Conservation (phyloP, 257 asterid species). For the Catharanthus roseus region DNA sequence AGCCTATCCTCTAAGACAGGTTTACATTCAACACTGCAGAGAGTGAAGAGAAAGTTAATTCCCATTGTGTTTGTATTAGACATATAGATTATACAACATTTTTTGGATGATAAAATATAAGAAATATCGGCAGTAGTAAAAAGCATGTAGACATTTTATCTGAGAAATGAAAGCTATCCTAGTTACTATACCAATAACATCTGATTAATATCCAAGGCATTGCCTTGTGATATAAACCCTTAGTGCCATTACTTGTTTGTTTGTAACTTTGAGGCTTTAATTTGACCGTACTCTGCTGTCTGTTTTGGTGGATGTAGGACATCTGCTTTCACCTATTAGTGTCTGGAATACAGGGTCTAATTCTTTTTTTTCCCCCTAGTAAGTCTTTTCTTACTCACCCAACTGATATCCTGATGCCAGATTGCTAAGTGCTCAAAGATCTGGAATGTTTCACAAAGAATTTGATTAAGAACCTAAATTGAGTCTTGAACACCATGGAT, state of each 20-base stretch:
- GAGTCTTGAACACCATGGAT: not conserved
- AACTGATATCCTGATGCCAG: not conserved
- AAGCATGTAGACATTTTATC: not conserved
- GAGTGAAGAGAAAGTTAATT: not conserved
- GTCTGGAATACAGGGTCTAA: not conserved
- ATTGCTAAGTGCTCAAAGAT: not conserved
- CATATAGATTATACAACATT: not conserved
- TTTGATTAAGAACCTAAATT: not conserved
- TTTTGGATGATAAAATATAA: not conserved
- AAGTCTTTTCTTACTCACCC: not conserved
- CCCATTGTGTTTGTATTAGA: not conserved
- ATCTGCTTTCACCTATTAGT: not conserved
- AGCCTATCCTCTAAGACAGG: conserved; percentile 63
- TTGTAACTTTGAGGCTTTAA: not conserved
- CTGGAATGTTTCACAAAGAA: not conserved
- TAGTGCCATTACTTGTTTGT: conserved; percentile 1
- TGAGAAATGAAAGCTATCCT: not conserved
- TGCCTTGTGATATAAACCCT: not conserved
- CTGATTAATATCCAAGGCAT: not conserved
- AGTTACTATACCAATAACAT: not conserved
- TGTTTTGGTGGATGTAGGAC: conserved; percentile 1
- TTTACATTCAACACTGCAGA: conserved; percentile 70
- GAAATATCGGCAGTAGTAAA: too few species aligned
- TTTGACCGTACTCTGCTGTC: not conserved
- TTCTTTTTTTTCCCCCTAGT: not conserved